Conservation (phyloP, 2,329 filamentous ascomycete genomes). For the Colletotrichum truncatum region DNA sequence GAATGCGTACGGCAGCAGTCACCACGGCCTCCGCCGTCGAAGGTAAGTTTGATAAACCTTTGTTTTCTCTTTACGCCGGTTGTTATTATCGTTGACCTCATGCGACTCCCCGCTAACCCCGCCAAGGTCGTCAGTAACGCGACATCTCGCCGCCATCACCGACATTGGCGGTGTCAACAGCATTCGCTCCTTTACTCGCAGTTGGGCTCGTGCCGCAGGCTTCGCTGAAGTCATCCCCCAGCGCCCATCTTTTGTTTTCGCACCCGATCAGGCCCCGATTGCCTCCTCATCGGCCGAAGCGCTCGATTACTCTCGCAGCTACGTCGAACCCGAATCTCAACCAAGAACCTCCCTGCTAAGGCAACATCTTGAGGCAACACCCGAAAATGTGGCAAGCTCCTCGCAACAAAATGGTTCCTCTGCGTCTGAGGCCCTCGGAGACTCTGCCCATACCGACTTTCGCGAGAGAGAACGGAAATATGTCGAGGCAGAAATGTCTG, state of each 20-base stretch:
- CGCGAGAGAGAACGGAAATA: constrained; percentile 59
- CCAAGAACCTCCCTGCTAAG: constrained; percentile 57
- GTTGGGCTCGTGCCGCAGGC: constrained; percentile 88
- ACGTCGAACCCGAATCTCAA: constrained; percentile 46
- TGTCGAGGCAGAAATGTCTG: constrained; percentile 53
- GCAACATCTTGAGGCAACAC: constrained; percentile 57
- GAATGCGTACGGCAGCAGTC: constrained; percentile 39
- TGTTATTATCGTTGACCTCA: constrained; percentile 35
- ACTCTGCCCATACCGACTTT: constrained; percentile 37
- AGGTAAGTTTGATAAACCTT: constrained; percentile 39
- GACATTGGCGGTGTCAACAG: constrained; percentile 92
- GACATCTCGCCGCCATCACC: constrained; percentile 64
- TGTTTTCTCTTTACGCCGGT: neutral
- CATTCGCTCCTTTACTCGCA: constrained; percentile 91
- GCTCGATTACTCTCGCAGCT: constrained; percentile 52
- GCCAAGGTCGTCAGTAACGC: constrained; percentile 66
- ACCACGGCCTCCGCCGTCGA: constrained; percentile 40
- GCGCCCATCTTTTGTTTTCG: constrained; percentile 76
- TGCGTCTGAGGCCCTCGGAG: constrained; percentile 29
- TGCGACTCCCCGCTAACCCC: constrained; percentile 28
- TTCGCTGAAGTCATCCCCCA: constrained; percentile 90
- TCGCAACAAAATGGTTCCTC: constrained; percentile 18
- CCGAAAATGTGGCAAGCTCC: constrained; percentile 14
- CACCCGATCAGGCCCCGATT: constrained; percentile 62
- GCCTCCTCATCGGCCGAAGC: constrained; percentile 42